Percentiles rank a stretch among this genome's conserved stretches.
phyloP scores from a whole-genome alignment of 441 rosid species.

The Adansonia grandidieri region DNA sequence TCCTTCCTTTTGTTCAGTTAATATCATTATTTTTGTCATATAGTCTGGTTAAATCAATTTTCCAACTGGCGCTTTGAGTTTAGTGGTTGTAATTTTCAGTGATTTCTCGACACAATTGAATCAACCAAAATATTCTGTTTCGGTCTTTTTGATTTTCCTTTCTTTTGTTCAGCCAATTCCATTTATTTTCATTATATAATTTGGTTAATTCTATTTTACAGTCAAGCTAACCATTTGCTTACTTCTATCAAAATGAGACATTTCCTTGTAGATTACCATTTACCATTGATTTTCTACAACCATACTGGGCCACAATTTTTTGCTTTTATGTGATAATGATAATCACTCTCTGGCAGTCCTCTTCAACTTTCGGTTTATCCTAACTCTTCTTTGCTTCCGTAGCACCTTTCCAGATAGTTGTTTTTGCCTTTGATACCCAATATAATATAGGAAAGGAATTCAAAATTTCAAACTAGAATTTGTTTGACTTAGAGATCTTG shows the following conservation, averaged over 20 bases:
- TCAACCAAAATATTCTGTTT: not conserved
- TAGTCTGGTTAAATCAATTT: not conserved
- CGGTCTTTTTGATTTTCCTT: not conserved
- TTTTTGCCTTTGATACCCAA: not conserved
- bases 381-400: not conserved
- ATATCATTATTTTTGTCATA: not conserved
- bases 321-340: not conserved
- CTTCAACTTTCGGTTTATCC: not conserved
- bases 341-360: not conserved
- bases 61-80: not conserved
- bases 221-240: not conserved
- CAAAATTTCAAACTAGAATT: not conserved
- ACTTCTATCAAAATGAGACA: not conserved
- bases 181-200: not conserved
- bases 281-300: not conserved
- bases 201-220: not conserved
- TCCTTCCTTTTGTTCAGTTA: not conserved
- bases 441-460: slow-evolving; percentile 9
- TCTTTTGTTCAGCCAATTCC: not conserved
- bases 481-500: not conserved
- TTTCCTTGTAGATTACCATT: not conserved
- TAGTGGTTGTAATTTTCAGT: not conserved
- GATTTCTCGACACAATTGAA: not conserved
- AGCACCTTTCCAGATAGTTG: not conserved
- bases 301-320: not conserved